Conservation (phyloP, 768 basidiomycete genomes). For the Neoboletus subvelutipes region DNA sequence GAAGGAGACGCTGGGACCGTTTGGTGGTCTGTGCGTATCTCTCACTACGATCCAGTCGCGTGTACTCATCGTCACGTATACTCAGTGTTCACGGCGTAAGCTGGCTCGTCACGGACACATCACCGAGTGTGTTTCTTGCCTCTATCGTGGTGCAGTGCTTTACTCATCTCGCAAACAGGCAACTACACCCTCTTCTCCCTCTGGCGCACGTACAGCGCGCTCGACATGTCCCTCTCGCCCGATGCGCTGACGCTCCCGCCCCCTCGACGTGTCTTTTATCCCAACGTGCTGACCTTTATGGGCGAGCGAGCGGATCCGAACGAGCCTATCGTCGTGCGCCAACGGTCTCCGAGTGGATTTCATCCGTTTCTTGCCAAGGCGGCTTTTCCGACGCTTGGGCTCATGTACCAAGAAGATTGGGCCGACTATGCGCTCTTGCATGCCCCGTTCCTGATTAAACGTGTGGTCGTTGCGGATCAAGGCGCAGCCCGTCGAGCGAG, state of each 20-base stretch:
- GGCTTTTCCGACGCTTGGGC: constrained; percentile 67
- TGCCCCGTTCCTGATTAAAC: constrained; percentile 71
- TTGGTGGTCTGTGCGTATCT: constrained; percentile 52
- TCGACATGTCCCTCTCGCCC: constrained; percentile 47
- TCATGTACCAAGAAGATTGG: constrained; percentile 76
- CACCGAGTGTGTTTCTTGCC: constrained; percentile 44
- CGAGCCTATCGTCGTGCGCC: constrained; percentile 32
- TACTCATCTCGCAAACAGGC: constrained; percentile 34
- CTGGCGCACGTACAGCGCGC: constrained; percentile 71
- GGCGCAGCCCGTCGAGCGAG: constrained; percentile 52
- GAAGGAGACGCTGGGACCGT: constrained; percentile 44
- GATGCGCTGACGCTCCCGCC: constrained; percentile 56
- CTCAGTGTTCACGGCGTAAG: constrained; percentile 64
- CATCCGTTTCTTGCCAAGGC: constrained; percentile 72
- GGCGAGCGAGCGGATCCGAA: constrained; percentile 39
- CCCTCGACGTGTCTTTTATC: constrained; percentile 75
- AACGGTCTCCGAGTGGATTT: constrained; percentile 58
- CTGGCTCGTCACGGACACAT: constrained; percentile 59
- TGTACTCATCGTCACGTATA: not conserved
- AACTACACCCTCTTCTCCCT: constrained; percentile 75
- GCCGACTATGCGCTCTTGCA: constrained; percentile 67
- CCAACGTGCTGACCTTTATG: constrained; percentile 61
- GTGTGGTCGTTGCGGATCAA: constrained; percentile 74
- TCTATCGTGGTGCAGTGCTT: not conserved
- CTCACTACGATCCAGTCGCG: not conserved